Percentiles rank a stretch among this genome's conserved stretches.
Evolutionary conservation across 805 yeast genomes (phyloP).

Genomic region (Vanderwaltozyma tropicalis): DNA sequence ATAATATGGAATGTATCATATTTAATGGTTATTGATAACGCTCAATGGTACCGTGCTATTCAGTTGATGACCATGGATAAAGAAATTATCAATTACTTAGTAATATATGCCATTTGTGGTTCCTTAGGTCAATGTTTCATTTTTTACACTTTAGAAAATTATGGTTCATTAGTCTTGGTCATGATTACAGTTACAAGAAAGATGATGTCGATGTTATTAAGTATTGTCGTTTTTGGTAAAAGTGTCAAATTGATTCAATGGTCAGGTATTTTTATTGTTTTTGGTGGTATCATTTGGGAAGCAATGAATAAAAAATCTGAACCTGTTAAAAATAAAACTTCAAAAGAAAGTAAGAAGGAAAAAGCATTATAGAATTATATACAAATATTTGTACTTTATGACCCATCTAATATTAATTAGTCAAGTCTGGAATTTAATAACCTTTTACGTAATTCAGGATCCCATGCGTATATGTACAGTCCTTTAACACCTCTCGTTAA

Average conservation of each 20-base stretch:
- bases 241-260: constrained; percentile 53
- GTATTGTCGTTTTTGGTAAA: constrained; percentile 85
- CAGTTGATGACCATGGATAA: constrained; percentile 33
- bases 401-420: background rate
- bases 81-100: constrained; percentile 45
- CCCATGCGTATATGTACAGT: constrained; percentile 35
- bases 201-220: constrained; percentile 87
- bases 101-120: constrained; percentile 66
- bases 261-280: constrained; percentile 70
- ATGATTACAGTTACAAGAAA: constrained; percentile 95
- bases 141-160: constrained; percentile 69
- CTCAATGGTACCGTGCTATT: constrained; percentile 29
- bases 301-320: constrained; percentile 48
- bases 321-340: background rate
- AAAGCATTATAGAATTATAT: background rate
- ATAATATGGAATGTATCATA: constrained; percentile 41
- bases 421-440: constrained; percentile 12
- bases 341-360: background rate
- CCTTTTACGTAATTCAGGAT: constrained; percentile 30
- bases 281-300: constrained; percentile 78
- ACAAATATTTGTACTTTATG: too few species aligned
- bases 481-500: constrained; percentile 38
- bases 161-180: constrained; percentile 75
- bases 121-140: constrained; percentile 93
- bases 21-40: constrained; percentile 23